phyloP scores from a whole-genome alignment of 179 eudicot species.

The Carnegiea gigantea region DNA sequence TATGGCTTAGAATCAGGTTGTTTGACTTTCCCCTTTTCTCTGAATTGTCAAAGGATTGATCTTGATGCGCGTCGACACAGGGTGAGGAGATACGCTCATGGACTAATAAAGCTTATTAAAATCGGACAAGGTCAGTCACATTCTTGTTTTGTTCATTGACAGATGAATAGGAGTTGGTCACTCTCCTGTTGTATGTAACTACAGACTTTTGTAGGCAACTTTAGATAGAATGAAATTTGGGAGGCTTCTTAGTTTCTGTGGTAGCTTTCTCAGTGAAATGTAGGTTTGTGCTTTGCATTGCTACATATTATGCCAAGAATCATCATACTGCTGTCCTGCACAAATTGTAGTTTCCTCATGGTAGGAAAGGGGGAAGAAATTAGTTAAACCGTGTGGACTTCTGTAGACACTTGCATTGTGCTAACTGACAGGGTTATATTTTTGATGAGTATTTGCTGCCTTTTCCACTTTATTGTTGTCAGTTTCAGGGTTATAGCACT shows the following conservation, averaged over 20 bases:
- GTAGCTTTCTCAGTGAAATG: not conserved
- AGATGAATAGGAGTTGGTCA: not conserved
- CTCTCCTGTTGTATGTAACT: not conserved
- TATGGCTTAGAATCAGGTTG: conserved; percentile 9
- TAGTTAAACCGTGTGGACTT: not conserved
- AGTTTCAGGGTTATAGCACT: not conserved
- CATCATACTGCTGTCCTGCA: conserved; percentile 1
- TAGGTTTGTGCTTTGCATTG: not conserved
- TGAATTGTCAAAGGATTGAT: conserved; percentile 60
- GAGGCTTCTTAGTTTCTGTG: not conserved
- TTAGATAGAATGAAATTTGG: not conserved
- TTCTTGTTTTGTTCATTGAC: not conserved
- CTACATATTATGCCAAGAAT: not conserved
- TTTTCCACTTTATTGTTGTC: not conserved
- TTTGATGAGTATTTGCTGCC: not conserved
- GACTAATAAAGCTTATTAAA: conserved; percentile 73
- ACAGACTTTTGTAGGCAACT: not conserved
- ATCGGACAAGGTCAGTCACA: conserved; percentile 76
- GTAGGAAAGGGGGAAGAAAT: too few species aligned
- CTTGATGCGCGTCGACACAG: conserved; percentile 88
- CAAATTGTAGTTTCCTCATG: not conserved
- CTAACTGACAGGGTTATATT: not conserved
- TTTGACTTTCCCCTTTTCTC: conserved; percentile 23
- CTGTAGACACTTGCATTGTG: not conserved
- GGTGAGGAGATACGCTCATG: conserved; percentile 86